Percentiles rank a stretch among this genome's conserved stretches.
phyloP scores from a whole-genome alignment of 1,284 basidiomycete species.

The Gymnopus androsaceus region DNA sequence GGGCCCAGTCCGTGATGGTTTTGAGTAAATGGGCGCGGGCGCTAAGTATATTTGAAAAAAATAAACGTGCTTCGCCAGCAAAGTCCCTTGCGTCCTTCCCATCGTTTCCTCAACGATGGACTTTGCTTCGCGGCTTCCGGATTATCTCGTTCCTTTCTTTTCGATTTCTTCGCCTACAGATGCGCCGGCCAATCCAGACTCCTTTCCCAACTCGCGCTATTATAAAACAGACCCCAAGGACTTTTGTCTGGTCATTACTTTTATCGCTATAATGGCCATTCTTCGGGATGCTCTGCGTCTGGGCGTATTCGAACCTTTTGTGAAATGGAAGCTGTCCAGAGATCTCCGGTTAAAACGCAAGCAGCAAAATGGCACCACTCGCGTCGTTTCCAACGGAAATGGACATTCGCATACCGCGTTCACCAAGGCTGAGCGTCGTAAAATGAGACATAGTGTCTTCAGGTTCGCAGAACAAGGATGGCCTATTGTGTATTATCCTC shows the following conservation, averaged over 20 bases:
- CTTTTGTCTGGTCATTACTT: constrained; percentile 68
- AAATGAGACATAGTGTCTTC: constrained; percentile 70
- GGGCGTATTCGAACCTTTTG: constrained; percentile 76
- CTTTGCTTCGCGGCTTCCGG: constrained; percentile 39
- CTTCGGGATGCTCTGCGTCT: constrained; percentile 77
- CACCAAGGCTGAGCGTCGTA: constrained; percentile 49
- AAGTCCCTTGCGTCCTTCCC: neutral
- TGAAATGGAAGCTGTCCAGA: constrained; percentile 66
- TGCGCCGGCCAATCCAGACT: constrained; percentile 60
- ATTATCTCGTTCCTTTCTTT: constrained; percentile 67
- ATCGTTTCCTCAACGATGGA: constrained; percentile 12
- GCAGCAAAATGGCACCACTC: constrained; percentile 25
- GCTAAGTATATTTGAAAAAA: too few relatives aligned
- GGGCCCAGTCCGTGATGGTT: too few relatives aligned
- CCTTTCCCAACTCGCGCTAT: constrained; percentile 65
- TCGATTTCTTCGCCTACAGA: constrained; percentile 71
- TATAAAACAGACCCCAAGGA: constrained; percentile 75
- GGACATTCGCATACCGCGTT: constrained; percentile 16
- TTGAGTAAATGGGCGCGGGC: too few relatives aligned
- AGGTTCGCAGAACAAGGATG: constrained; percentile 97
- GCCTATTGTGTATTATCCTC: constrained; percentile 79
- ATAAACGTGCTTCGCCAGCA: neutral
- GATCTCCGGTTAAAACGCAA: constrained; percentile 41
- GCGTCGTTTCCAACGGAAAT: constrained; percentile 33
- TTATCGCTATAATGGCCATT: constrained; percentile 77